Evolutionary conservation across 495 filamentous ascomycete genomes (phyloP).

Genomic region (Hyaloscypha variabilis): DNA sequence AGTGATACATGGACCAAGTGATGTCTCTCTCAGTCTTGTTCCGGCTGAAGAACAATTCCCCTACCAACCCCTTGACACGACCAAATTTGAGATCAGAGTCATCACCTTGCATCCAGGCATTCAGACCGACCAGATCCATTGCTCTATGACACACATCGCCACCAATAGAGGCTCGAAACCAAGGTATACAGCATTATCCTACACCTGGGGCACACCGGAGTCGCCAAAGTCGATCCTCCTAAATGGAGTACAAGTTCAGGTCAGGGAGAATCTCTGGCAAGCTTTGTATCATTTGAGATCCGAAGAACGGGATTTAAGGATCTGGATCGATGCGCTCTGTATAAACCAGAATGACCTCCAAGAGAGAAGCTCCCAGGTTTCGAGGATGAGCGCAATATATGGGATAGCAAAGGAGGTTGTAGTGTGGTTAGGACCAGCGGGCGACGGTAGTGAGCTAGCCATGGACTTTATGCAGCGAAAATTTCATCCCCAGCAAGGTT

Average conservation of each 20-base stretch:
- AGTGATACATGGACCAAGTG: background rate
- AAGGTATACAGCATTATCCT: conserved; percentile 30
- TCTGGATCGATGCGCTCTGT: conserved; percentile 36
- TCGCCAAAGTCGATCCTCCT: conserved; percentile 4
- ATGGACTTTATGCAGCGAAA: conserved; percentile 15
- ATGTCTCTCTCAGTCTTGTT: background rate
- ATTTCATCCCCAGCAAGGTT: background rate
- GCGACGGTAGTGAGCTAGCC: conserved; percentile 23
- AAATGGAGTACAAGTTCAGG: conserved; percentile 5
- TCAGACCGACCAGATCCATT: background rate
- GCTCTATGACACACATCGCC: background rate
- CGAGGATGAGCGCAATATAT: conserved; percentile 33
- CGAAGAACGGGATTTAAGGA: conserved; percentile 3
- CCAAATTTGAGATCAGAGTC: background rate
- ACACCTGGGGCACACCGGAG: conserved; percentile 16
- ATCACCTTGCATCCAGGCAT: background rate
- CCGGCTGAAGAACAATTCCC: background rate
- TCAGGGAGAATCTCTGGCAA: conserved; percentile 29
- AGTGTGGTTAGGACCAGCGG: conserved; percentile 31
- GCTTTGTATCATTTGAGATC: conserved; percentile 28
- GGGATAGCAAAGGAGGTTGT: conserved; percentile 24
- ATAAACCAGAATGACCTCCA: conserved; percentile 28
- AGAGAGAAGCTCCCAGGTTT: conserved; percentile 31
- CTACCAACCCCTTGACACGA: background rate
- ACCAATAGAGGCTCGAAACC: background rate